Base-by-base conservation (phyloP, 306 rosid genomes). In the Gynostemma pentaphyllum region DNA sequence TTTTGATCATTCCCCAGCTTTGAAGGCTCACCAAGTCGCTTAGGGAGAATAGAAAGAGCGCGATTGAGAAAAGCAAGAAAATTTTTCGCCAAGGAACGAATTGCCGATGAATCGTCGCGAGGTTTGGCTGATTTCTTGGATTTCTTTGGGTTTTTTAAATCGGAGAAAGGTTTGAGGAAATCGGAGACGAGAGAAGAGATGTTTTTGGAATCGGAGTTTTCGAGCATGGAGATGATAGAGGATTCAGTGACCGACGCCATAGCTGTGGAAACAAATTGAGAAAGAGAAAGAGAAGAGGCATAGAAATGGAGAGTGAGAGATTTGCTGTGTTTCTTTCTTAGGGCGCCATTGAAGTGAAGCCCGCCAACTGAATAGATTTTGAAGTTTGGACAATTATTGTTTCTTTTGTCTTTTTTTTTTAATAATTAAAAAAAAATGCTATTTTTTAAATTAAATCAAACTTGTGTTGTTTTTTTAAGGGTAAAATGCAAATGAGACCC, bases 71-170 rank as follows among this genome's bases (percentile, higher is more conserved):
- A 90, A 3, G 78, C 22, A 28, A 81, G 70, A 32, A 78, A 87
- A 4, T 68, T 79, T 72, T 90, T 87, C 1, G 85, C 94, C 24
- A 90, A 82, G 1, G 86, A 74, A 4, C 95, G 95, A 41, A 81
- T 68, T 67, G 61, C 60, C 57, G 78, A 69, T 70, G 62, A 67
- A 44, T 78, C 76, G 21, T 63, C 69, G 19, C 45, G 52, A 49
- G 75, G 4, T n/a, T 66, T 73, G 46, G 73, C 34, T 3, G 80
- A n/a, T 49, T 61, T 72, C 27, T 50, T 75, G 19, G 77, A 30
- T 63, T 60, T 67, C 48, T 39, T 54, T 48, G 45, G 70, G 27
- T 75, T 70, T 8, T 30, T 63, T 19, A 83, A 64, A 29, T 78
- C 84, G 18, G 83, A 55, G 65, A 89, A 73, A 0, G 96, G 87